Evolutionary conservation across 495 filamentous ascomycete species (phyloP).

Genomic region (Penicillium bialowiezense): DNA sequence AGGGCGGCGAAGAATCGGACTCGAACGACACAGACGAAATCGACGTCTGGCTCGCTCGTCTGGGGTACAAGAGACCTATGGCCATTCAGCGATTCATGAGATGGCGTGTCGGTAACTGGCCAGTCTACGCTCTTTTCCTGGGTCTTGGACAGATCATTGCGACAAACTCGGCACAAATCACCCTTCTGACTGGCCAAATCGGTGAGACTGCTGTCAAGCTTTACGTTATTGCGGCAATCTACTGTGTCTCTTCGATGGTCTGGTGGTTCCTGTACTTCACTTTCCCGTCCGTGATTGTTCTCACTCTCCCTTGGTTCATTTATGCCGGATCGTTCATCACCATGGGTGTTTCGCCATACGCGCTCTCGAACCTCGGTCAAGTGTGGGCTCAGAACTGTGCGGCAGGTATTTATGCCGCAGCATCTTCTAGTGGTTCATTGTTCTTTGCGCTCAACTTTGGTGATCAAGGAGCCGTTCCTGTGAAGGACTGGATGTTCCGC

Average conservation of each 20-base stretch:
- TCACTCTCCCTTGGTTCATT: slow-evolving; percentile 47
- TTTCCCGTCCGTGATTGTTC: slow-evolving; percentile 54
- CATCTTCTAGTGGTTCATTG: slow-evolving; percentile 58
- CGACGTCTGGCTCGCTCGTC: slow-evolving; percentile 47
- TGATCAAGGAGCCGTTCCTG: slow-evolving; percentile 51
- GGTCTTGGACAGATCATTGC: slow-evolving; percentile 66
- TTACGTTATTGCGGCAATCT: slow-evolving; percentile 61
- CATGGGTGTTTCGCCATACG: slow-evolving; percentile 44
- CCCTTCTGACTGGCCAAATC: slow-evolving; percentile 58
- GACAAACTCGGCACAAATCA: slow-evolving; percentile 67
- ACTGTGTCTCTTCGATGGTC: slow-evolving; percentile 55
- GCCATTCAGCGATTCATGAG: slow-evolving; percentile 25
- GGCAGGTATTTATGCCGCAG: slow-evolving; percentile 57
- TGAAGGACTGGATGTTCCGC: slow-evolving; percentile 62
- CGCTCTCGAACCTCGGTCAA: slow-evolving; percentile 26
- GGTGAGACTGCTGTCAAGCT: slow-evolving; percentile 59
- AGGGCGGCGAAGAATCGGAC: background rate
- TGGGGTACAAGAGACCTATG: slow-evolving; percentile 21
- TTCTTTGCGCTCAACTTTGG: slow-evolving; percentile 69
- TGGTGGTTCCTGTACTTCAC: slow-evolving; percentile 63
- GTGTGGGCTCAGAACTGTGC: slow-evolving; percentile 56
- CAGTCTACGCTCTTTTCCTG: slow-evolving; percentile 61
- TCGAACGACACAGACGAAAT: slow-evolving; percentile 35
- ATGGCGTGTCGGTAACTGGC: slow-evolving; percentile 52
- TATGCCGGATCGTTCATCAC: slow-evolving; percentile 54